Percentiles rank a stretch among this genome's conserved stretches.
Evolutionary conservation across 331 rosid genomes (phyloP).

Genomic region (Arachis monticola): DNA sequence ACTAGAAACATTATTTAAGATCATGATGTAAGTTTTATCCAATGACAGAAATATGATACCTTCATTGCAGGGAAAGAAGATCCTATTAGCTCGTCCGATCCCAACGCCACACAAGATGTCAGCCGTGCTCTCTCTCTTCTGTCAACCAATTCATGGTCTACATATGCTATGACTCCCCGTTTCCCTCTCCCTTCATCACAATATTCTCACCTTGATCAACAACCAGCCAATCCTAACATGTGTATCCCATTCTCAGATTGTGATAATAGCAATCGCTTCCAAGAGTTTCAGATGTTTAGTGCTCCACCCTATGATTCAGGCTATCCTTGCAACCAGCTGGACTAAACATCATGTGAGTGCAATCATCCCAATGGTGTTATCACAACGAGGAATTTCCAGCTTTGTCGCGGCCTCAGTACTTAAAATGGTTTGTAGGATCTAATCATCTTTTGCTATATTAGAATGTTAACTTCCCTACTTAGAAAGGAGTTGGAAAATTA

Average conservation of each 20-base stretch:
- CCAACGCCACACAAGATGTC: slow-evolving; percentile 55
- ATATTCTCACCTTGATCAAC: slow-evolving; percentile 57
- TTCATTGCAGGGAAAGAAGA: slow-evolving; percentile 68
- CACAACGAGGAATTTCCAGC: slow-evolving; percentile 15
- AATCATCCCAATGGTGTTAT: background rate
- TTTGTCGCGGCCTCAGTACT: background rate
- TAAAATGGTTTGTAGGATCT: background rate
- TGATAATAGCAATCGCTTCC: slow-evolving; percentile 50
- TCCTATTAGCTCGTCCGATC: slow-evolving; percentile 46
- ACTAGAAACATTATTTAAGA: background rate
- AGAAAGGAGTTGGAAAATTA: background rate
- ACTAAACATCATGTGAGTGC: slow-evolving; percentile 26
- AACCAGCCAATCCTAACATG: slow-evolving; percentile 24
- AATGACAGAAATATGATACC: background rate
- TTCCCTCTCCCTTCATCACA: slow-evolving; percentile 54
- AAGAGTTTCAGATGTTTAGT: slow-evolving; percentile 65
- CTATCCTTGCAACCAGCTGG: slow-evolving; percentile 55
- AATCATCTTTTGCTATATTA: background rate
- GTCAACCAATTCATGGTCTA: slow-evolving; percentile 79
- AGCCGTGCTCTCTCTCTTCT: slow-evolving; percentile 99
- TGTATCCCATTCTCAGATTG: slow-evolving; percentile 44
- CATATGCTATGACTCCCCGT: slow-evolving; percentile 45
- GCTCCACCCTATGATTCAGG: slow-evolving; percentile 55
- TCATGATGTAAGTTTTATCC: background rate
- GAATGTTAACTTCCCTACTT: background rate